Conservation (phyloP, 1,284 basidiomycete genomes). For the Puccinia brachypodii region DNA sequence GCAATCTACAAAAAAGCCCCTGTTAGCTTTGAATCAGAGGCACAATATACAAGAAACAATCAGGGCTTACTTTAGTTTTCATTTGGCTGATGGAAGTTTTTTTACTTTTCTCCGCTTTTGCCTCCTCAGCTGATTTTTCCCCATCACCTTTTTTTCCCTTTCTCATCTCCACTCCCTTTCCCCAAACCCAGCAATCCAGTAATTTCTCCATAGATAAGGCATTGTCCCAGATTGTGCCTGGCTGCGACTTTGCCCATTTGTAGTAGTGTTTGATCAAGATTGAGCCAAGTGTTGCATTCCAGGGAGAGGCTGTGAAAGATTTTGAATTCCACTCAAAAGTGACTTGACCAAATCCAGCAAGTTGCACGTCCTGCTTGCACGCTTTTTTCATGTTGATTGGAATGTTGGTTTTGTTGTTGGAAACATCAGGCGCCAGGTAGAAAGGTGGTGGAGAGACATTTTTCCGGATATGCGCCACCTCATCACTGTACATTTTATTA, state of each 20-base stretch:
- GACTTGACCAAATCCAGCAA: neutral
- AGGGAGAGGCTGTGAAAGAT: neutral
- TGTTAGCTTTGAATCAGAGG: neutral
- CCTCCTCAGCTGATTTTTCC: neutral
- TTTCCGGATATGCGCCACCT: neutral
- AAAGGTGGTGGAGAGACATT: neutral
- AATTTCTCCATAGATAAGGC: neutral
- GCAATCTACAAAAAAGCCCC: neutral
- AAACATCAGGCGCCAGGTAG: neutral
- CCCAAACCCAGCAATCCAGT: neutral
- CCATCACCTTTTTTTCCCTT: neutral
- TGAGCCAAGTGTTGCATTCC: neutral
- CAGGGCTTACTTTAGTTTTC: neutral
- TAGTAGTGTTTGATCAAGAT: neutral
- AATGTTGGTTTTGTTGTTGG: neutral
- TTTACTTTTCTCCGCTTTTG: neutral
- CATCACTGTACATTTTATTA: neutral
- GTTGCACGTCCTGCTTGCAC: neutral
- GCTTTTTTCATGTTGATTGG: neutral
- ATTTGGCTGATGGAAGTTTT: neutral
- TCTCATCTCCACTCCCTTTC: neutral
- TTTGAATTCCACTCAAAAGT: neutral
- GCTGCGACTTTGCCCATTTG: neutral
- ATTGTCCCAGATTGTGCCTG: neutral
- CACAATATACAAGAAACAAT: neutral